A percentile compares a stretch with the other conserved stretches of the same genome.
Evolutionary conservation across 1,284 basidiomycete genomes (phyloP).

Genomic region (Boletus sp.): DNA sequence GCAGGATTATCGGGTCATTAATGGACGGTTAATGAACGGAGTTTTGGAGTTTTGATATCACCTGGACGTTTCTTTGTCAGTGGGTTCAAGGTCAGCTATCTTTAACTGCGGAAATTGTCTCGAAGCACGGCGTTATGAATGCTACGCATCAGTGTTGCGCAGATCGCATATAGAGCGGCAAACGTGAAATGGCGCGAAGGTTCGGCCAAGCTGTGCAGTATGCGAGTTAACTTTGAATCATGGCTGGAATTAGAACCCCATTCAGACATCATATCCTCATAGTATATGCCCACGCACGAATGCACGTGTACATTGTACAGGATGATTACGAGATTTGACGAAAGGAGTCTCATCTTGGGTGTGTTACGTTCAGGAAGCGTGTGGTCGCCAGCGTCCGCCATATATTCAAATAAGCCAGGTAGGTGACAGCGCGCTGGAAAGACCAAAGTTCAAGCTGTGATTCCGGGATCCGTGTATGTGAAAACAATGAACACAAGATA

Average conservation of each 20-base stretch:
- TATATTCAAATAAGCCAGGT: constrained; percentile 6
- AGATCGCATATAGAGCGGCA: constrained; percentile 19
- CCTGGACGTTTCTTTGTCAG: background rate
- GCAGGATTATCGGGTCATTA: constrained; percentile 30
- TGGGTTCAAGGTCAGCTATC: constrained; percentile 9
- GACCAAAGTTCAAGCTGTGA: background rate
- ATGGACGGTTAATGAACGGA: constrained; percentile 31
- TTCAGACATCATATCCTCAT: constrained; percentile 5
- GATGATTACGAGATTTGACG: constrained; percentile 21
- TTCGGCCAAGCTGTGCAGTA: constrained; percentile 17
- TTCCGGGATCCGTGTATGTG: constrained; percentile 11
- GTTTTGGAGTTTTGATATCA: constrained; percentile 20
- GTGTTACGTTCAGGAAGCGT: constrained; percentile 19
- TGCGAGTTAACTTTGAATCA: constrained; percentile 26
- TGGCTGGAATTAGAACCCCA: constrained; percentile 21
- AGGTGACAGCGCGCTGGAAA: constrained; percentile 3
- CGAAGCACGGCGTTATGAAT: constrained; percentile 16
- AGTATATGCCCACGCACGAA: constrained; percentile 8
- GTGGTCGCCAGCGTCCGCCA: background rate
- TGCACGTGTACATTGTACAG: constrained; percentile 2
- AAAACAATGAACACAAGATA: constrained; percentile 12
- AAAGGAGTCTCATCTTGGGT: constrained; percentile 1
- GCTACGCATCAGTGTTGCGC: constrained; percentile 4
- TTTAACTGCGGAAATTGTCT: constrained; percentile 30
- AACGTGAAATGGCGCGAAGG: constrained; percentile 2